Conservation (phyloP, 2,329 filamentous ascomycete species). For the Diaporthe aspalathi region DNA sequence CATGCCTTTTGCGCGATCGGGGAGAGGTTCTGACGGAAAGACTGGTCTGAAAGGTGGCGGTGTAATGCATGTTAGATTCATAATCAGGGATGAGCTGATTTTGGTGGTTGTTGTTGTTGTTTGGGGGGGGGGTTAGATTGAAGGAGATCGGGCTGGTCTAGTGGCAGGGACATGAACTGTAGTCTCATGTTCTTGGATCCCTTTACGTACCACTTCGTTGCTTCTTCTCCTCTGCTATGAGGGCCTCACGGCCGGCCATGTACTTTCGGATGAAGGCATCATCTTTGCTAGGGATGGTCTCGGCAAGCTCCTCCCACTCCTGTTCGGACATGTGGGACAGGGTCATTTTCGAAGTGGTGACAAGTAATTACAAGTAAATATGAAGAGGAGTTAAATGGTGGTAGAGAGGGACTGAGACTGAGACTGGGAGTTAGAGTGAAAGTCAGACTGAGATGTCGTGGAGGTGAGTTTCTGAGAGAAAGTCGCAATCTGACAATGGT, state of each 20-base stretch:
- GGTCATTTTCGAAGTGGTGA: conserved; percentile 46
- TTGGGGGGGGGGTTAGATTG: background rate
- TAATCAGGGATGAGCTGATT: background rate
- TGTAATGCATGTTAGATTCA: conserved; percentile 39
- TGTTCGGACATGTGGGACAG: conserved; percentile 65
- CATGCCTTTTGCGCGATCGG: conserved; percentile 83
- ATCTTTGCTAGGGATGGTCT: conserved; percentile 66
- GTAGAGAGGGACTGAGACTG: background rate
- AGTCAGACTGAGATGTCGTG: background rate
- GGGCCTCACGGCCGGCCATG: conserved; percentile 76
- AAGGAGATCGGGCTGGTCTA: background rate
- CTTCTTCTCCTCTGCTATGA: conserved; percentile 85
- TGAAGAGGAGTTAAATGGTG: background rate
- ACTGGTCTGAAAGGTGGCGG: conserved; percentile 64
- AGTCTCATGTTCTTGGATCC: background rate
- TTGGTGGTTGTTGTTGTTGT: no score
- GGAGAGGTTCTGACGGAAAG: conserved; percentile 80
- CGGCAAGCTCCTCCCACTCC: conserved; percentile 68
- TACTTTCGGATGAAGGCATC: conserved; percentile 89
- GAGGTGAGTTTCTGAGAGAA: background rate
- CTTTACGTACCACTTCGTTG: conserved; percentile 77
- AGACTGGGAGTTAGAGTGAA: no score
- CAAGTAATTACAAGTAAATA: background rate
- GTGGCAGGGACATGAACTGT: conserved; percentile 33
- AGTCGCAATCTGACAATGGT: background rate